Evolutionary conservation across 805 yeast species (phyloP), one percentile per base, ranked within the genome.

Genomic region (Tanozyma kutaoensis): DNA sequence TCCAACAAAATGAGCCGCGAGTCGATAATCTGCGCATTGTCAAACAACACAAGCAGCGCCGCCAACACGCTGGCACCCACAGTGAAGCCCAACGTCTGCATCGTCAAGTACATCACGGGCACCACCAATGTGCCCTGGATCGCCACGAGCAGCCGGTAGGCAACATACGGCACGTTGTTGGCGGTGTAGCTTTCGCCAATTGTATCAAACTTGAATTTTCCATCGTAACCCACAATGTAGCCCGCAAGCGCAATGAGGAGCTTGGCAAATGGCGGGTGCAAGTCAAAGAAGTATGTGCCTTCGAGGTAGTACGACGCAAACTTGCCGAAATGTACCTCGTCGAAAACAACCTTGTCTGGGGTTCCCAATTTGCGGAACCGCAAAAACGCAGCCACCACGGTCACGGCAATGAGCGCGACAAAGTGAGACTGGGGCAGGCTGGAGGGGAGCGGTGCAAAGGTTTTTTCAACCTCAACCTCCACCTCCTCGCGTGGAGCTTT

Each of bases 201-300:
- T 43, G 67, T 72, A 35, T 85, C 94, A 43, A 88, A 91, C 52
- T 85, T 82, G 64, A 85, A 91, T 9, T 68, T 51, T n/a, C 99
- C 99, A 44, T 78, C 74, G 50, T 82, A 91, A 3, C 96, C 95
- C 27, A 77, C 72, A 14, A 91, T 42, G 64, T 76, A 84, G 23
- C 98, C 99, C 22, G 77, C 82, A 32, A 75, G 66, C 0, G 97
- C 97, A 53, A 88, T 82, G 39, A 86, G 62, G 49, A 91, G 63
- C 51, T 91, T 91, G 29, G 95, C 98, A 52, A 91, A 82, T 14
- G 99, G 99, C 8, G 99, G 99, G 55, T 91, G 99, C 28, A 91
- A 72, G 55, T 91, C 99, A 45, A 91, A 91, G 52, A 84, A 91
- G 52, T 81, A 91, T 0, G 95, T 78, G 35, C 95, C 67, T 52